Conservation (phyloP, 1,284 basidiomycete species). For the Agroathelia rolfsii region DNA sequence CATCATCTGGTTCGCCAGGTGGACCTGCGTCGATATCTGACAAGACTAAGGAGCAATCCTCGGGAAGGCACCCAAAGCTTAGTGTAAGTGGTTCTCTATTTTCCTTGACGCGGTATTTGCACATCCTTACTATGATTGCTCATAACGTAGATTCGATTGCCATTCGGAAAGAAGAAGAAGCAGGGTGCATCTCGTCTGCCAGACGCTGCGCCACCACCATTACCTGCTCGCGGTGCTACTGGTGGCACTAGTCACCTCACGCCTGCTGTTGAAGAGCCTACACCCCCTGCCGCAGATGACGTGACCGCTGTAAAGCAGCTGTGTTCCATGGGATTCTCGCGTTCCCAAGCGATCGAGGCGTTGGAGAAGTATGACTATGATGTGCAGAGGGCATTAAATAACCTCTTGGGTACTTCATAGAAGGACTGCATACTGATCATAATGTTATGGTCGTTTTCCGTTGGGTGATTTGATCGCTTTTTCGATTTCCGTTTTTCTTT, state of each 20-base stretch:
- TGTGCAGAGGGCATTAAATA: conserved; percentile 64
- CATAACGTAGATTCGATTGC: conserved; percentile 53
- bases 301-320: conserved; percentile 70
- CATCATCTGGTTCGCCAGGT: too few relatives aligned
- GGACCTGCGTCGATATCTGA: too few relatives aligned
- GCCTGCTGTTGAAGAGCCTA: conserved; percentile 35
- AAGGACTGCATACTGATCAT: too few relatives aligned
- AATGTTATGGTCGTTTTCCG: too few relatives aligned
- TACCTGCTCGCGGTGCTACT: too few relatives aligned
- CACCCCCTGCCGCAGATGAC: conserved; percentile 59
- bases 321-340: conserved; percentile 74
- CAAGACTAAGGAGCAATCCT: conserved; percentile 38
- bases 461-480: conserved; percentile 4
- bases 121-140: conserved; percentile 5
- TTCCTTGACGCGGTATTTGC: conserved; percentile 4
- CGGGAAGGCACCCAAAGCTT: conserved; percentile 58
- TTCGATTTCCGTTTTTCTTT: not conserved
- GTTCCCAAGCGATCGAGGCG: conserved; percentile 66
- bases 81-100: conserved; percentile 43
- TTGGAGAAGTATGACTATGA: conserved; percentile 71
- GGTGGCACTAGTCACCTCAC: conserved; percentile 32
- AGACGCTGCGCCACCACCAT: conserved; percentile 34
- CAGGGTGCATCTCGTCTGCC: too few relatives aligned
- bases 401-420: conserved; percentile 36
- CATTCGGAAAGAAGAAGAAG: conserved; percentile 69